These are phyloP conservation scores for Sesbania bispinosa DNA, from an alignment of 306 rosid species.

Conservation along the genomic window DNA sequence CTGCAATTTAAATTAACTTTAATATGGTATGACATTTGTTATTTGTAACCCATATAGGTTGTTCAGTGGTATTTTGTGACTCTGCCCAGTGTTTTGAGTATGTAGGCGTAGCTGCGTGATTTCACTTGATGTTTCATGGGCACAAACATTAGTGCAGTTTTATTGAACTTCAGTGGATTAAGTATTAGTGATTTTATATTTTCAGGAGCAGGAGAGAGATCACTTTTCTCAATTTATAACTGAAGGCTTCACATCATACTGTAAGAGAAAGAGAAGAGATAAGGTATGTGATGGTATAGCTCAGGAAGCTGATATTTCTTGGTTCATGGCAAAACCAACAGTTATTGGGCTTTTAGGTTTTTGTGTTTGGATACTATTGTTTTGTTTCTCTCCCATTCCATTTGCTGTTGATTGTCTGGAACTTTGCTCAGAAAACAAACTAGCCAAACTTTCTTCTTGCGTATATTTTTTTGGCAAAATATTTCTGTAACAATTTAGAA, in stretches of 20 bases:
- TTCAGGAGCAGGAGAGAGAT: slow-evolving; percentile 85
- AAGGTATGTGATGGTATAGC: slow-evolving; percentile 51
- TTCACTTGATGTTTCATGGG: neutral
- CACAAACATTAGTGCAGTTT: neutral
- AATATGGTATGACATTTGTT: neutral
- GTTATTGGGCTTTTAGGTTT: neutral
- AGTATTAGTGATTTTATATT: neutral
- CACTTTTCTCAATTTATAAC: slow-evolving; percentile 85
- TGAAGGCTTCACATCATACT: slow-evolving; percentile 87
- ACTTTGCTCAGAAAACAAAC: neutral
- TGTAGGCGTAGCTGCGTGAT: neutral
- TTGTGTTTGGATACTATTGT: neutral
- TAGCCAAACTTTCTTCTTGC: neutral
- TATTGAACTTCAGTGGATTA: neutral
- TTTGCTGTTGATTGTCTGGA: neutral
- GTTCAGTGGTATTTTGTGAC: neutral
- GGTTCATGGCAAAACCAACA: neutral
- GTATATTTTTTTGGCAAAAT: neutral
- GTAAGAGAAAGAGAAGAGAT: slow-evolving; percentile 96
- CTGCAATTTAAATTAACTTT: neutral
- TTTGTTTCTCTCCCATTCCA: neutral
- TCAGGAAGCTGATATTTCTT: neutral
- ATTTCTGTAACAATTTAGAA: neutral
- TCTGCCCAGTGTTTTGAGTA: neutral
- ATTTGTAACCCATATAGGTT: neutral